Conservation (phyloP, 2,329 filamentous ascomycete genomes). For the Scorias spongiosa region DNA sequence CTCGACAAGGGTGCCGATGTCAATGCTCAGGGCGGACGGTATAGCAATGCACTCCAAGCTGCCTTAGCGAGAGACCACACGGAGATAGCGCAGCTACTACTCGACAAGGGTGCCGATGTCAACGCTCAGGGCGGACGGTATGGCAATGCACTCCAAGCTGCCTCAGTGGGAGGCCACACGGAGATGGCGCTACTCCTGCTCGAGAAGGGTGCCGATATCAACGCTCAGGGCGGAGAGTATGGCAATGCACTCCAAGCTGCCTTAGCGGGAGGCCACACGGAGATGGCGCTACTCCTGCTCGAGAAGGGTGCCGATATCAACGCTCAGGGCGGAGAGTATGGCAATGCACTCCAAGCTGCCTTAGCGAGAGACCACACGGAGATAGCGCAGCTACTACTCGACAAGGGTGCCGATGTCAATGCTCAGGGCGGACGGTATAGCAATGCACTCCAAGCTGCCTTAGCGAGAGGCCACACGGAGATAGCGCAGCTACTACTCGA, state of each 20-base stretch:
- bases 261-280: conserved; percentile 1
- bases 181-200: conserved; percentile 7
- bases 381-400: background rate
- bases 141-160: conserved; percentile 7
- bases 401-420: too few species aligned
- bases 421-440: too few species aligned
- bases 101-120: conserved; percentile 12
- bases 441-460: conserved; percentile 2
- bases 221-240: too few species aligned
- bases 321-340: too few species aligned
- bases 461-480: conserved; percentile 1
- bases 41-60: conserved; percentile 1
- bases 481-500: conserved; percentile 2
- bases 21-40: conserved; percentile 2
- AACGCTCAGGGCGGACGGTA: conserved; percentile 5
- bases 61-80: conserved; percentile 1
- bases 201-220: too few species aligned
- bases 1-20: too few species aligned
- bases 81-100: conserved; percentile 9
- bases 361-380: conserved; percentile 1
- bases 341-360: conserved; percentile 2
- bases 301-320: too few species aligned
- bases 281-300: conserved; percentile 7
- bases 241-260: conserved; percentile 2
- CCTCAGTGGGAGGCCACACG: conserved; percentile 1